Evolutionary conservation across 2,329 filamentous ascomycete genomes (phyloP), one percentile per base, ranked within the genome.

Genomic region (Alternaria sp.): DNA sequence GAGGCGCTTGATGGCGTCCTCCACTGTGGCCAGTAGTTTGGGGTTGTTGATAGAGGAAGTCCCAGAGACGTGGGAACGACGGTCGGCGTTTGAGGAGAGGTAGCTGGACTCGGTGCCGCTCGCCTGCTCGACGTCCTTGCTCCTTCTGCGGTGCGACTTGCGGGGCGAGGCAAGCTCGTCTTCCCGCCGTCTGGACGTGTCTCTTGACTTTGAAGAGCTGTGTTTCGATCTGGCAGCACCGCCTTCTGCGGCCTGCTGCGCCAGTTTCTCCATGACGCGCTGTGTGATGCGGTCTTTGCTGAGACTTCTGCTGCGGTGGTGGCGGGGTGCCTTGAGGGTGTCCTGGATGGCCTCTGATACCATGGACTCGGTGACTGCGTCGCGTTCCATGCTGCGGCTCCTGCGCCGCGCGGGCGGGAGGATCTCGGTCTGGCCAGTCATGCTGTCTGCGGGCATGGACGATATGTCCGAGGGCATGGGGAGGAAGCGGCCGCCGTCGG

Each of bases 1-100:
- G 54, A 97, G 85, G 52, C 93, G 88, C 66, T 93, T 90, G 74
- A 97, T 97, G 13, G 93, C 93, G 81, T 97, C 93, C 81, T 97
- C 94, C 4, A 97, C 94, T 0, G 93, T 96, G 74, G 96, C 92
- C 3, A 97, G 86, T 2, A 97, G 83, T 76, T 93, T 96, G 0
- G 94, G 94, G 74, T 97, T 97, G 81, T 96, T 97, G 77, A 96
- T 92, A 0, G 92, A 95, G 4, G 93, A 92, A 1, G 81, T 80
- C 62, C 71, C 77, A 10, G 80, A 81, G 21, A 78, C 69, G 67
- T 87, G 86, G 9, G 86, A 87, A 65, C 83, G 83, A 36, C 85
- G 84, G 69, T 86, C 87, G 59, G 87, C 75, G 67, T 86, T 85
- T 46, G 86, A 89, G 60, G 86, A 90, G 45, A 89, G 78, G 45